Conservation (phyloP, 2,329 filamentous ascomycete species). For the Amauroascus verrucosus region DNA sequence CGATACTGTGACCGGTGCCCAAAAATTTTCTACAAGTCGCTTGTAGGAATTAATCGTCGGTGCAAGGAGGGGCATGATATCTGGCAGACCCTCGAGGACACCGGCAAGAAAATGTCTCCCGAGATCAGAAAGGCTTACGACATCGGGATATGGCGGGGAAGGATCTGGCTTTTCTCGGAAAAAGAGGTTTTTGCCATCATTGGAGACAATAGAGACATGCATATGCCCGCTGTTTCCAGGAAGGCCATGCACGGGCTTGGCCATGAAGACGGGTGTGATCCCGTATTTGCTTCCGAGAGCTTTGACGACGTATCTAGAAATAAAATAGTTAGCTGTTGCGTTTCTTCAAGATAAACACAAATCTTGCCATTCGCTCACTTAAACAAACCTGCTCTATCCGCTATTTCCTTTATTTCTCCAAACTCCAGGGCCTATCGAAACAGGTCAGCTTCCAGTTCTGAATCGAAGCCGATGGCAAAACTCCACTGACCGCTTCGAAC, state of each 20-base stretch:
- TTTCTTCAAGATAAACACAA: not conserved
- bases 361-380: slow-evolving; percentile 49
- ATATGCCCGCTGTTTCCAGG: slow-evolving; percentile 95
- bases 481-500: slow-evolving; percentile 64
- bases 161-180: slow-evolving; percentile 61
- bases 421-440: slow-evolving; percentile 64
- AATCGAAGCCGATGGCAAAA: not conserved
- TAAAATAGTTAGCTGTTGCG: not conserved
- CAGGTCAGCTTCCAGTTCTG: slow-evolving; percentile 17
- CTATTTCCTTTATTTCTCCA: slow-evolving; percentile 77
- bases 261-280: slow-evolving; percentile 98
- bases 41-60: slow-evolving; percentile 98
- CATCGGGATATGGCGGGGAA: slow-evolving; percentile 61
- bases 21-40: slow-evolving; percentile 95
- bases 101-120: slow-evolving; percentile 91
- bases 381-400: slow-evolving; percentile 83
- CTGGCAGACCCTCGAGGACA: slow-evolving; percentile 74
- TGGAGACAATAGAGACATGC: slow-evolving; percentile 79
- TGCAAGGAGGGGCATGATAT: slow-evolving; percentile 90
- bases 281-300: slow-evolving; percentile 75
- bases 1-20: slow-evolving; percentile 93
- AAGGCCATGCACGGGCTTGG: slow-evolving; percentile 80
- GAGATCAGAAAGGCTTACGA: slow-evolving; percentile 71
- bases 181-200: slow-evolving; percentile 74
- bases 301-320: slow-evolving; percentile 69